These are phyloP conservation scores for Rubroboletus satanas DNA, from an alignment of 768 basidiomycete species.

Conservation along the genomic window DNA sequence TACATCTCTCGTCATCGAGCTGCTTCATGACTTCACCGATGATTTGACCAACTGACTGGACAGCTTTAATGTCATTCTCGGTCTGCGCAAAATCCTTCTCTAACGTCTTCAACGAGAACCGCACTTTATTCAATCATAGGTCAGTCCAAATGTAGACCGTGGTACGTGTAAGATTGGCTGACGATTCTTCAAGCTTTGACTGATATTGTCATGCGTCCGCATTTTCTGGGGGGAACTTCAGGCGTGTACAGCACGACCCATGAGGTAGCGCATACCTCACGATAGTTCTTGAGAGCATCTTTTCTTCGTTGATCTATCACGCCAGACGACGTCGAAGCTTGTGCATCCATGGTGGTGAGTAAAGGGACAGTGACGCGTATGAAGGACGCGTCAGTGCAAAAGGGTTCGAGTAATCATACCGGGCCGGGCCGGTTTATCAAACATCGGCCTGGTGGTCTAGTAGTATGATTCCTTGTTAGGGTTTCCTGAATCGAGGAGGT, in stretches of 20 bases:
- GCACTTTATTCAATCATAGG: slow-evolving; percentile 48
- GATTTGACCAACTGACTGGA: slow-evolving; percentile 98
- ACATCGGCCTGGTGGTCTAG: slow-evolving; percentile 47
- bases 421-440: rapidly evolving
- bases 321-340: slow-evolving; percentile 50
- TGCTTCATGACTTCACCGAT: slow-evolving; percentile 99
- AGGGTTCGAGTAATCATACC: background rate
- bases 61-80: slow-evolving; percentile 98
- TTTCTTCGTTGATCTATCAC: slow-evolving; percentile 66
- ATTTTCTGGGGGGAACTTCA: slow-evolving; percentile 70
- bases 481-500: slow-evolving; percentile 47
- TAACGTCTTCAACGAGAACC: slow-evolving; percentile 85
- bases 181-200: slow-evolving; percentile 89
- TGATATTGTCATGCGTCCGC: slow-evolving; percentile 82
- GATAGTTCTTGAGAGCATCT: slow-evolving; percentile 72
- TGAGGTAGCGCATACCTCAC: slow-evolving; percentile 50
- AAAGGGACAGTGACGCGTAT: slow-evolving; percentile 10
- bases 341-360: slow-evolving; percentile 26
- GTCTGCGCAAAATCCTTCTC: slow-evolving; percentile 91
- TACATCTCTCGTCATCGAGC: slow-evolving; percentile 95
- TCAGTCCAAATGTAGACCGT: background rate
- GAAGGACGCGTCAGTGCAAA: slow-evolving; percentile 27
- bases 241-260: background rate
- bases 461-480: slow-evolving; percentile 55
- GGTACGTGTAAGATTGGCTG: slow-evolving; percentile 29